Conservation (phyloP, 495 filamentous ascomycete genomes). For the Delitschia confertaspora region DNA sequence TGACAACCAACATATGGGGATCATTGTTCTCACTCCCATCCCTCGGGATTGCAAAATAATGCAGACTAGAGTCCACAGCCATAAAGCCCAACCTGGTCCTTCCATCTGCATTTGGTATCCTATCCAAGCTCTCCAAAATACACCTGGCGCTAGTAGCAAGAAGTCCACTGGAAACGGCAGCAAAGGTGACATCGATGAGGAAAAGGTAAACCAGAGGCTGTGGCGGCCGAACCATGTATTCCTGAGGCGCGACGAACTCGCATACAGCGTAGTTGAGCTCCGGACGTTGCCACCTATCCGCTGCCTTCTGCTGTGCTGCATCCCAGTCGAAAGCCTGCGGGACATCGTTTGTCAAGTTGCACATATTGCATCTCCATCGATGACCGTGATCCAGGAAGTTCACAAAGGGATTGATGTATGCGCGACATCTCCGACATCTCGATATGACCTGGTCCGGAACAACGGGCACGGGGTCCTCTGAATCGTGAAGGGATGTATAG, state of each 20-base stretch:
- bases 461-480: slow-evolving; percentile 81
- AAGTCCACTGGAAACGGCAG: slow-evolving; percentile 84
- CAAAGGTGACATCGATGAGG: slow-evolving; percentile 92
- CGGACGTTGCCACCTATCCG: slow-evolving; percentile 79
- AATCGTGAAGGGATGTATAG: slow-evolving; percentile 84
- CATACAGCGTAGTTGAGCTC: slow-evolving; percentile 92
- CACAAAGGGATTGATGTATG: slow-evolving; percentile 96
- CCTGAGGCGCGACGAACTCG: slow-evolving; percentile 94
- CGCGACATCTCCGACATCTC: slow-evolving; percentile 85
- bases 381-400: slow-evolving; percentile 95
- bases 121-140: slow-evolving; percentile 88
- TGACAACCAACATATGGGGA: slow-evolving; percentile 86
- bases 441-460: slow-evolving; percentile 96
- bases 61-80: slow-evolving; percentile 86
- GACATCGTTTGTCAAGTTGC: slow-evolving; percentile 95
- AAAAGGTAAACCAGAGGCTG: slow-evolving; percentile 98
- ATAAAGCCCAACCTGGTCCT: slow-evolving; percentile 90
- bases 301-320: slow-evolving; percentile 72
- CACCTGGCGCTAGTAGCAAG: slow-evolving; percentile 87
- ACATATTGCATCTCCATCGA: slow-evolving; percentile 99
- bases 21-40: slow-evolving; percentile 76
- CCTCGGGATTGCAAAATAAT: slow-evolving; percentile 89
- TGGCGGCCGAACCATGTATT: slow-evolving; percentile 98
- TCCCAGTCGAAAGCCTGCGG: slow-evolving; percentile 99
- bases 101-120: slow-evolving; percentile 94